Percentiles rank a stretch among this genome's conserved stretches.
Conservation (phyloP, 768 basidiomycete genomes). For the Galerina sulciceps region DNA sequence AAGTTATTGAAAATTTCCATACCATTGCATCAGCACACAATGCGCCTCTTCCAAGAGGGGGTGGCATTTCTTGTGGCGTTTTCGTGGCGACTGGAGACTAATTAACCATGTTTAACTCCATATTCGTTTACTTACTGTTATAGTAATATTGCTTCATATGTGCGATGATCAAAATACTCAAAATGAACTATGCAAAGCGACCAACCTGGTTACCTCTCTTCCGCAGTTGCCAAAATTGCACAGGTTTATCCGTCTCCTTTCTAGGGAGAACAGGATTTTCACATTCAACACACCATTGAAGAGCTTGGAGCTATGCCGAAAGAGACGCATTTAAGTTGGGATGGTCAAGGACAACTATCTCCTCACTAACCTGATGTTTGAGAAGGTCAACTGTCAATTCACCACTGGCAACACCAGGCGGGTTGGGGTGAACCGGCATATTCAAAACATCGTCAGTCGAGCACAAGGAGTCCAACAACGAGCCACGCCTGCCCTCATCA, state of each 20-base stretch:
- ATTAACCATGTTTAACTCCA: not conserved
- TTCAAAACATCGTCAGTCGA: constrained; percentile 71
- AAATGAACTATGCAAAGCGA: not conserved
- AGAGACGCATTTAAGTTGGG: not conserved
- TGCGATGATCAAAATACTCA: not conserved
- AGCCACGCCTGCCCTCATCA: constrained; percentile 72
- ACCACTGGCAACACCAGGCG: constrained; percentile 71
- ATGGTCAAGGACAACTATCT: not conserved
- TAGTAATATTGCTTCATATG: constrained; percentile 62
- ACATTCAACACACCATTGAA: constrained; percentile 83
- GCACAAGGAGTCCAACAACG: constrained; percentile 72
- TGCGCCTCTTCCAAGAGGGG: constrained; percentile 81
- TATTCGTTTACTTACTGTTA: constrained; percentile 52
- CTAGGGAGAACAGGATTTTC: constrained; percentile 81
- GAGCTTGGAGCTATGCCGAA: constrained; percentile 67
- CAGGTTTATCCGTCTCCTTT: constrained; percentile 67
- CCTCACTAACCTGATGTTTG: constrained; percentile 71
- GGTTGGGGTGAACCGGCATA: constrained; percentile 70
- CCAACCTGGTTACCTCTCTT: constrained; percentile 59
- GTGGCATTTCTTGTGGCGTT: constrained; percentile 68
- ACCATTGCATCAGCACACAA: constrained; percentile 92
- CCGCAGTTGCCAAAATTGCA: constrained; percentile 88
- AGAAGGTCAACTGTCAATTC: constrained; percentile 74
- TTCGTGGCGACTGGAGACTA: constrained; percentile 71
- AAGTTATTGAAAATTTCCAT: constrained; percentile 1